Evolutionary conservation across 2,329 filamentous ascomycete species (phyloP), one percentile per base, ranked within the genome.

Genomic region (Dothidotthia symphoricarpi): DNA sequence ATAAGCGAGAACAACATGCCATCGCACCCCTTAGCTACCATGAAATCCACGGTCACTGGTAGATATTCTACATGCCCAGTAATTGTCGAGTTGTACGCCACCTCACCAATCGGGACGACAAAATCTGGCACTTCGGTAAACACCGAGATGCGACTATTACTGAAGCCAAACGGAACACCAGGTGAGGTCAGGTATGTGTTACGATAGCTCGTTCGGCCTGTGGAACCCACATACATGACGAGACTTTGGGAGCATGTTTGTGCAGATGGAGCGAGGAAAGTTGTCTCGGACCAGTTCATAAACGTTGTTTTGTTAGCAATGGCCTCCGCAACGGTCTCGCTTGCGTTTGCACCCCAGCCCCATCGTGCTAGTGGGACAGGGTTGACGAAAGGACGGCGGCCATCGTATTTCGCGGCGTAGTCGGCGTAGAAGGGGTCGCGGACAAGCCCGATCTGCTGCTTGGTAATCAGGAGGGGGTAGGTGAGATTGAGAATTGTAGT

Each of bases 11-110:
- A 76, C 16, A 83, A 51, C 66, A 82, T 69, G 0, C 76, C 75
- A 60, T 83, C 81, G 45, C 81, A 84, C 0, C 80, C 79, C 46
- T 73, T 75, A 1, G 77, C 75, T 0, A 72, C 79, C 62, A 83
- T 64, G 14, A 83, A 64, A 43, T 79, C 70, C 0, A 82, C 72
- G 1, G 76, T 74, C 0, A 83, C 79, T 0, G 80, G 81, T 24
- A 82, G 55, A 30, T 70, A 68, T 55, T 79, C 75, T 1, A 64
- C 64, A 38, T 75, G 69, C 0, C 65, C 45, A 0, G 75, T 77
- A n/a, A 77, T 67, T 3, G 66, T 72, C 6, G 69, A 73, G 31
- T 67, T 64, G 36, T 75, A 75, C 8, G 65, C 49, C 12, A 67
- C 68, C 53, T 70, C 60, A 2, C 70, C 70, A 28, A 72, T 51